These are phyloP conservation scores for Berberis thunbergii DNA, from an alignment of 164 flowering plant genomes.

Conservation along the genomic window DNA sequence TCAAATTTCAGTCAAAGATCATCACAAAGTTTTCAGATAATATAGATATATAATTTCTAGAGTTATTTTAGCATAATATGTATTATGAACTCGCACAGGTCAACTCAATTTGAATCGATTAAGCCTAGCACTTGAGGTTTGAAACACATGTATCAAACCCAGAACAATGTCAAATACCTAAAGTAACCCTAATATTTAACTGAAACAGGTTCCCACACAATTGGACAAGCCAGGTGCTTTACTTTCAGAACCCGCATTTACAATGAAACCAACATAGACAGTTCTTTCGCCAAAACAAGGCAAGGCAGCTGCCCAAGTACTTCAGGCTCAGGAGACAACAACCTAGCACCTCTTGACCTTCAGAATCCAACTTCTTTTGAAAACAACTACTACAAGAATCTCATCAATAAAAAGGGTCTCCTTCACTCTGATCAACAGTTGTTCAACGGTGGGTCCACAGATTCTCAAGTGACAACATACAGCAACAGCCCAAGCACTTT, in stretches of 20 bases:
- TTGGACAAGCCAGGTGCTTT: slow-evolving; percentile 18
- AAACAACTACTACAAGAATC: slow-evolving; percentile 12
- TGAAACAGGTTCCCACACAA: slow-evolving; percentile 18
- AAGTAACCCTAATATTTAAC: not conserved
- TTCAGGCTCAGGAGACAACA: slow-evolving; percentile 15
- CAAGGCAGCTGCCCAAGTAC: slow-evolving; percentile 9
- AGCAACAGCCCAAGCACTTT: slow-evolving; percentile 8
- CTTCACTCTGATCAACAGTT: slow-evolving; percentile 18
- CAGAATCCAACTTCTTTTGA: slow-evolving; percentile 15
- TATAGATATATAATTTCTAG: no score
- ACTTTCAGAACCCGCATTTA: slow-evolving; percentile 12
- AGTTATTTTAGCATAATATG: no score
- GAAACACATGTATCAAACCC: no score
- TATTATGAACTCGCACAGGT: no score
- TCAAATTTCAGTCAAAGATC: no score
- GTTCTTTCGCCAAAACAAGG: slow-evolving; percentile 5
- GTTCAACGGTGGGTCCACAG: slow-evolving; percentile 14
- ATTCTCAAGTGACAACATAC: slow-evolving; percentile 12
- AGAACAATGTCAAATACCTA: not conserved
- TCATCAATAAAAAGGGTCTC: slow-evolving; percentile 8
- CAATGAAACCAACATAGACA: slow-evolving; percentile 16
- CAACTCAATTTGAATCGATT: no score
- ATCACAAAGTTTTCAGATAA: no score
- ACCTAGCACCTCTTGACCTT: slow-evolving; percentile 12
- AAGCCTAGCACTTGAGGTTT: no score